A percentile compares a stretch with the other conserved stretches of the same genome.
Conservation (phyloP, 192 early-diverging fungal genomes). For the Chytriomyces hyalinus region DNA sequence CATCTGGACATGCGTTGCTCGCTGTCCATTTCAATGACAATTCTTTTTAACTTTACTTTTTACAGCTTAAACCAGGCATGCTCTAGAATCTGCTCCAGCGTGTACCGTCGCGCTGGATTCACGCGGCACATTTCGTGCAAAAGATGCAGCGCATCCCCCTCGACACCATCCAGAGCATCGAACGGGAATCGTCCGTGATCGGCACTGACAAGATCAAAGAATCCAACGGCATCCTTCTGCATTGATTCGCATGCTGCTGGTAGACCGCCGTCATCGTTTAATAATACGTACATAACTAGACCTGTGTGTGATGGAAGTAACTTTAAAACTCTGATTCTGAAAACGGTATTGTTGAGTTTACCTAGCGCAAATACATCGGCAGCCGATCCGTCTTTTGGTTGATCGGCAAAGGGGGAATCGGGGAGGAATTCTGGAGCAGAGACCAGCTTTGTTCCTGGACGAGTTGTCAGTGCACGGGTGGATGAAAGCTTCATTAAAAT, state of each 20-base stretch:
- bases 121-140: conserved; percentile 31
- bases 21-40: no score
- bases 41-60: no score
- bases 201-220: not conserved
- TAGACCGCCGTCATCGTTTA: conserved; percentile 13
- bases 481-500: no score
- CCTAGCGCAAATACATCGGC: conserved; percentile 39
- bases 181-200: conserved; percentile 3
- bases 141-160: not conserved
- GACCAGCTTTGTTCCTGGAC: not conserved
- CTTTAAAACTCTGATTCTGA: no score
- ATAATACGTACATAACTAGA: conserved; percentile 22
- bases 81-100: not conserved
- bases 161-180: not conserved
- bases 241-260: not conserved
- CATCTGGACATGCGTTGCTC: no score
- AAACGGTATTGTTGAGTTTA: no score
- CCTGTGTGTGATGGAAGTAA: not conserved
- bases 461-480: no score
- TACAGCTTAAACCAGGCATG: conserved; percentile 12
- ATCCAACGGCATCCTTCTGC: not conserved
- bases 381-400: conserved; percentile 4
- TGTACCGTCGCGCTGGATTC: conserved; percentile 5
- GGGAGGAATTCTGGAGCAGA: conserved; percentile 16
- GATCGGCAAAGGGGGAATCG: conserved; percentile 1